Evolutionary conservation across 2,329 filamentous ascomycete species (phyloP).

Genomic region (Pseudogymnoascus sp.): DNA sequence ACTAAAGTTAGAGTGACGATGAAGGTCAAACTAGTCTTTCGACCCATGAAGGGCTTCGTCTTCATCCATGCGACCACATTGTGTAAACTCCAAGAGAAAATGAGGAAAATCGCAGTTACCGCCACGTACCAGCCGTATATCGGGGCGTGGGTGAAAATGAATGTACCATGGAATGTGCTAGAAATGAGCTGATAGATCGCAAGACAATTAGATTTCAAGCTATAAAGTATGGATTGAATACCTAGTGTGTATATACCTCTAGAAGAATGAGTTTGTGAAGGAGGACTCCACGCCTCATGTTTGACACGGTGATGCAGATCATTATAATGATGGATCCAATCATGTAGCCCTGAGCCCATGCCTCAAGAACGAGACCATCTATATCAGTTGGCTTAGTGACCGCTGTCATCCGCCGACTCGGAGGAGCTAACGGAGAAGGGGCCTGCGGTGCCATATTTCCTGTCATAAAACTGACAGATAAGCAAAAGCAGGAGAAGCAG

Average conservation of each 20-base stretch:
- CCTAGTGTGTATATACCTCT: slow-evolving; percentile 33
- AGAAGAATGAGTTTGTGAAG: slow-evolving; percentile 42
- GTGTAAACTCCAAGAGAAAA: neutral
- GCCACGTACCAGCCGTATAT: slow-evolving; percentile 57
- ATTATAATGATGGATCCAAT: slow-evolving; percentile 41
- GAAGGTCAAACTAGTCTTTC: neutral
- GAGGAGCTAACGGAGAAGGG: neutral
- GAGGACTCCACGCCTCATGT: slow-evolving; percentile 39
- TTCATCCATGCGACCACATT: neutral
- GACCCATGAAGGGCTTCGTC: neutral
- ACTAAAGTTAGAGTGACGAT: neutral
- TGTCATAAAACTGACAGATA: too few species aligned
- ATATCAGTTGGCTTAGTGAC: slow-evolving; percentile 20
- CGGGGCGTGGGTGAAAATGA: slow-evolving; percentile 47
- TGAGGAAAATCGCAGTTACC: slow-evolving; percentile 47
- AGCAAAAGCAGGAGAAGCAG: too few species aligned
- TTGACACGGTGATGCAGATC: slow-evolving; percentile 39
- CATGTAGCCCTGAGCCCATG: slow-evolving; percentile 38
- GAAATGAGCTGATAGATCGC: slow-evolving; percentile 39
- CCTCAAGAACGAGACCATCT: slow-evolving; percentile 35
- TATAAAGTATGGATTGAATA: neutral
- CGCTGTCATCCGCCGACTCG: neutral
- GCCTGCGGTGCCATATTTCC: neutral
- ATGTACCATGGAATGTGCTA: slow-evolving; percentile 48
- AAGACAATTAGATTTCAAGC: neutral